phyloP scores from a whole-genome alignment of 148 eudicot genomes.

The Linanthus parryae region DNA sequence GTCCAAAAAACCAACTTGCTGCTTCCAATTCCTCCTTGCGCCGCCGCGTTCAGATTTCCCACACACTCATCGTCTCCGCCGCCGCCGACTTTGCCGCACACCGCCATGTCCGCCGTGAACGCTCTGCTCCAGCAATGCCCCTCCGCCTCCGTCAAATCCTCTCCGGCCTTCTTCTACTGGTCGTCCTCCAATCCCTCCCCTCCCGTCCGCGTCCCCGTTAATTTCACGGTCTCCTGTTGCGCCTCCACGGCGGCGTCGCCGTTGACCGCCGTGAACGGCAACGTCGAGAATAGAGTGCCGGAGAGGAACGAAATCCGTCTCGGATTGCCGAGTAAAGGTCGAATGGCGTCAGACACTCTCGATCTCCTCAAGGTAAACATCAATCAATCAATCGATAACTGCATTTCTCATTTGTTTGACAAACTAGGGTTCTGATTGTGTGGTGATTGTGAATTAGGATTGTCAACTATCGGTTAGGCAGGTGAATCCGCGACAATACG shows the following conservation, averaged over 20 bases:
- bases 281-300: slow-evolving; percentile 21
- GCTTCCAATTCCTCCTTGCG: too few relatives aligned
- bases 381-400: too few relatives aligned
- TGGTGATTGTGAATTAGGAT: slow-evolving; percentile 42
- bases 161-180: slow-evolving; percentile 8
- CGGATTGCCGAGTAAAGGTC: slow-evolving; percentile 97
- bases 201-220: slow-evolving; percentile 10
- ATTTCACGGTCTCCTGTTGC: slow-evolving; percentile 31
- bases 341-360: slow-evolving; percentile 72
- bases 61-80: too few relatives aligned
- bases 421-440: slow-evolving; percentile 5
- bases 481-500: slow-evolving; percentile 89
- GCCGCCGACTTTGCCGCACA: too few relatives aligned
- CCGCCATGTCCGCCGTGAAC: too few relatives aligned
- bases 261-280: slow-evolving; percentile 28
- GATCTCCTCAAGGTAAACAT: slow-evolving; percentile 68
- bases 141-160: slow-evolving; percentile 7
- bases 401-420: not conserved
- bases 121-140: too few relatives aligned
- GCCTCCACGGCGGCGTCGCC: slow-evolving; percentile 37
- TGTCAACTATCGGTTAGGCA: slow-evolving; percentile 93
- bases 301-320: slow-evolving; percentile 59
- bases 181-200: not conserved
- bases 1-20: too few relatives aligned
- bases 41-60: too few relatives aligned